These are phyloP conservation scores for Daedaleopsis sinensis DNA, from an alignment of 768 basidiomycete species.

Conservation along the genomic window DNA sequence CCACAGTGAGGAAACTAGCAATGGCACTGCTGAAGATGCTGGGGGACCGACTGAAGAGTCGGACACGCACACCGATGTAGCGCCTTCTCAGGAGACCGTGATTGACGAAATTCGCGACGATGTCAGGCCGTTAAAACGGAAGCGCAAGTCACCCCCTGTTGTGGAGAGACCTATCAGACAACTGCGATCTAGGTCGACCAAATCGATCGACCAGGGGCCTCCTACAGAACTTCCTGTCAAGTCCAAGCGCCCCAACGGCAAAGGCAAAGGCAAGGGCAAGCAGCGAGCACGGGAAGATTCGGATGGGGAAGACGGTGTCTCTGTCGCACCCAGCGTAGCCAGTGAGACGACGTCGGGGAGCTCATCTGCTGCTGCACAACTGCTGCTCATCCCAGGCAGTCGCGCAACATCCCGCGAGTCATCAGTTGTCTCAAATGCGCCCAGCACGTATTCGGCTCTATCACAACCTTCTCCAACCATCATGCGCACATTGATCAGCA, in stretches of 20 bases:
- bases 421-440: slow-evolving; percentile 46
- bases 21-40: not conserved
- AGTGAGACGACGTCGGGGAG: slow-evolving; percentile 33
- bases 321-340: slow-evolving; percentile 19
- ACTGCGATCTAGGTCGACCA: slow-evolving; percentile 12
- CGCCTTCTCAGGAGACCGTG: slow-evolving; percentile 5
- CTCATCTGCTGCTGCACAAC: slow-evolving; percentile 43
- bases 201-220: slow-evolving; percentile 12
- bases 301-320: slow-evolving; percentile 15
- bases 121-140: slow-evolving; percentile 27
- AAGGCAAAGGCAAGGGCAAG: slow-evolving; percentile 42
- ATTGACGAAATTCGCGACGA: slow-evolving; percentile 9
- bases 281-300: slow-evolving; percentile 24
- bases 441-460: slow-evolving; percentile 25
- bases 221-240: not conserved
- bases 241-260: slow-evolving; percentile 14
- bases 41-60: not conserved
- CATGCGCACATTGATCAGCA: slow-evolving; percentile 10
- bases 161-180: not conserved
- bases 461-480: slow-evolving; percentile 28
- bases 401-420: slow-evolving; percentile 39
- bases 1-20: not conserved
- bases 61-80: not conserved
- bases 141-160: slow-evolving; percentile 20
- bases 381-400: slow-evolving; percentile 33